Evolutionary conservation across 352 stramenopile genomes (phyloP), one percentile per base, ranked within the genome.

Genomic region (Aphanomyces euteiches): DNA sequence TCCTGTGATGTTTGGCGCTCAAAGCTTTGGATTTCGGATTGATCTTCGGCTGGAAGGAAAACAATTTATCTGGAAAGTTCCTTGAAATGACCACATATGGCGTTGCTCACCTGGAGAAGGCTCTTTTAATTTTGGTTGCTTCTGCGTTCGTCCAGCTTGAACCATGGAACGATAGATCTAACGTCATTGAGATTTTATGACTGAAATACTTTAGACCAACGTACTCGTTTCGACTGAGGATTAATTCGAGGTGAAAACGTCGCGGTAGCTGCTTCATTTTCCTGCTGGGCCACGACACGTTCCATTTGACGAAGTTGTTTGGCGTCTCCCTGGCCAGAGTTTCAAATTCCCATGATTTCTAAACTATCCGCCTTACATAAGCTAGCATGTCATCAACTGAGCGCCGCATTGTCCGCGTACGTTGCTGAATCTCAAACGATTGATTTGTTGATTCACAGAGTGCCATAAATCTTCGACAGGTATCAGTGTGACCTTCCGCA

Each of bases 121-220:
- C n/a, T 13, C 50, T 34, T n/a, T 12, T 3, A 58, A n/a, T 58
- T 58, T 58, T n/a, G 50, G n/a, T 58, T 61, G 28, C 54, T 61
- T 61, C 5, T 37, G 17, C 21, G 15, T 39, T 12, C 54, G 54
- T 10, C 64, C 64, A 13, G 47, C 47, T 61, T 70, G 45, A 7
- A 70, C 64, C 64, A 70, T 70, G 4, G 64, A 47, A 15, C 56
- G 34, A 38, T 70, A 70, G 17, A 70, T 70, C 64, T 70, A 70
- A 8, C 13, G 13, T 2, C 45, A 15, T n/a, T 53, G 13, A 19
- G 45, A 53, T 1, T 53, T 15, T 53, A n/a, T n/a, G 45, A 53
- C 45, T 53, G 13, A 53, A 53, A 19, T n/a, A 53, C 13, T 53
- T 53, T n/a, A 19, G 13, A 19, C n/a, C 13, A 19, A 7, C 8